A percentile compares a stretch with the other conserved stretches of the same genome.
Conservation (phyloP, 257 asterid genomes). For the Solanum pinnatisectum region DNA sequence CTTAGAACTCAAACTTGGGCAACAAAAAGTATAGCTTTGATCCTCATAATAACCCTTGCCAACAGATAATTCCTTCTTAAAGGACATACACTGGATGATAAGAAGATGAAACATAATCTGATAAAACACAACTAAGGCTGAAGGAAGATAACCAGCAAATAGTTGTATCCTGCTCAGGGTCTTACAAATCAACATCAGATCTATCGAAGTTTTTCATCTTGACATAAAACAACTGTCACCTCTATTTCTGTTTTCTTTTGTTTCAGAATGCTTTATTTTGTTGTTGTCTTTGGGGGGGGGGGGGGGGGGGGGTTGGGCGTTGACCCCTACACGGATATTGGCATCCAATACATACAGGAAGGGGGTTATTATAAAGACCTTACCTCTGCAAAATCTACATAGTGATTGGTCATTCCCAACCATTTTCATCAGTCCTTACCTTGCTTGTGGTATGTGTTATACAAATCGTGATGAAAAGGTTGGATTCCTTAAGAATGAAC, state of each 20-base stretch:
- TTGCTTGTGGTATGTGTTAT: neutral
- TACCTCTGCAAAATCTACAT: neutral
- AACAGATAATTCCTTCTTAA: neutral
- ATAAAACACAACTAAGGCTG: neutral
- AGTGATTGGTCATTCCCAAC: neutral
- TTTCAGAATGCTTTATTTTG: neutral
- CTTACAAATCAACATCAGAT: neutral
- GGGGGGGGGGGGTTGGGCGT: neutral
- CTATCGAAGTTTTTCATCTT: neutral
- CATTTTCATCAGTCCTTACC: neutral
- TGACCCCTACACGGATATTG: neutral
- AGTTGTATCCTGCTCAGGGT: neutral
- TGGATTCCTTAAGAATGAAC: neutral
- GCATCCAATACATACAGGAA: neutral
- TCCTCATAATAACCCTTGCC: neutral
- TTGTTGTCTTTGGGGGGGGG: neutral
- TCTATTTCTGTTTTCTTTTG: neutral
- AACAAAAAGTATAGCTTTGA: neutral
- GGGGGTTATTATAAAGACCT: neutral
- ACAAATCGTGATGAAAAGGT: neutral
- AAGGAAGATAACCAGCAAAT: neutral
- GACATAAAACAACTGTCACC: neutral
- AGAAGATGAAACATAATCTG: neutral
- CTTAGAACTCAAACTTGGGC: neutral
- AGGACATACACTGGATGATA: neutral